These are phyloP conservation scores for Geranomyces michiganensis DNA, from an alignment of 192 early-diverging fungal species.

Conservation along the genomic window DNA sequence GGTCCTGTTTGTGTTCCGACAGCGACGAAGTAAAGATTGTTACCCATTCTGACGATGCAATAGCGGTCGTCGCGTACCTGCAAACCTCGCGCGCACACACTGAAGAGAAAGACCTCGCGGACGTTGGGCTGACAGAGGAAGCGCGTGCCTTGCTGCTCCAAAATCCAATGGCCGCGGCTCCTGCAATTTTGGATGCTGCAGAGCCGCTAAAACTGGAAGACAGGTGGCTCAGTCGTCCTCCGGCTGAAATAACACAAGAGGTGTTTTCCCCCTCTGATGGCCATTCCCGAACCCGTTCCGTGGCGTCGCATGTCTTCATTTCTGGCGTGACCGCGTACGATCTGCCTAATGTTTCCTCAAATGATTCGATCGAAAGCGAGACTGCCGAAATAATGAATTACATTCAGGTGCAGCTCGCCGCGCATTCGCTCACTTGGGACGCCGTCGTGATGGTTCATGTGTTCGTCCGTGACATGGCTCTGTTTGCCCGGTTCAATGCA, in stretches of 20 bases:
- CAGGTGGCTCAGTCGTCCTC: too few species aligned
- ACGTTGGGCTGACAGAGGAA: constrained; percentile 34
- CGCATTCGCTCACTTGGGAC: constrained; percentile 48
- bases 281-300: too few species aligned
- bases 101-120: constrained; percentile 61
- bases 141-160: background rate
- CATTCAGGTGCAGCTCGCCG: background rate
- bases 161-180: constrained; percentile 2
- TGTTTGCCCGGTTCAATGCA: constrained; percentile 65
- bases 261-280: too few species aligned
- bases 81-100: constrained; percentile 66
- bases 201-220: too few species aligned
- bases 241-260: too few species aligned
- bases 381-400: background rate
- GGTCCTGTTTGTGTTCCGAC: background rate
- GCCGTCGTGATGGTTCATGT: constrained; percentile 71
- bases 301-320: constrained; percentile 17
- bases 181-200: too few species aligned
- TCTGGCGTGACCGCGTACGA: constrained; percentile 13
- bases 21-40: constrained; percentile 75
- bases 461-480: constrained; percentile 65
- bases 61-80: constrained; percentile 84
- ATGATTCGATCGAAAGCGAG: background rate
- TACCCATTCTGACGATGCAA: constrained; percentile 78
- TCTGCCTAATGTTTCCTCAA: background rate